Evolutionary conservation across 1,284 basidiomycete genomes (phyloP), one percentile per base, ranked within the genome.

Genomic region (Sutorius eximius): DNA sequence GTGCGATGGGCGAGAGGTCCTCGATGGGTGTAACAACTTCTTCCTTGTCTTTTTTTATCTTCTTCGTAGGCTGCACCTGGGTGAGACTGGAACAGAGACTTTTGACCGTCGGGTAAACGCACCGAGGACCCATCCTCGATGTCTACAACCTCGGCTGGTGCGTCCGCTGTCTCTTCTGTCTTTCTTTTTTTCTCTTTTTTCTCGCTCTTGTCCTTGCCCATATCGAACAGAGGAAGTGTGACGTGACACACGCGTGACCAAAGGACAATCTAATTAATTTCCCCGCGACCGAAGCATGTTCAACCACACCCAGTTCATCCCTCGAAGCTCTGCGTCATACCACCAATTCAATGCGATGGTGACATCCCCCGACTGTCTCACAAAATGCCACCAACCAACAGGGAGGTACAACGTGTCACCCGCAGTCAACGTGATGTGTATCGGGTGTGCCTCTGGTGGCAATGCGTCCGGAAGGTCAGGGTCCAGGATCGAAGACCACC

Each of bases 381-480:
- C 93, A 66, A 89, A 82, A 70, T 96, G 94, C 86, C 89, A 96
- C 94, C 94, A 96, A 0, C 91, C 87, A 2, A 88, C 83, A 18
- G 93, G 94, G 27, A 96, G 81, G 71, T 93, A 95, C n/a, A 96
- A 71, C 1, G 88, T 86, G 60, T 95, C 88, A 2, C 94, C 93
- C 16, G 81, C 79, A 8, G 73, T 61, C 6, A 96, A 68, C 0
- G 80, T 82, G 22, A 95, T 78, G 5, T 78, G 73, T 42, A 93
- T 78, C 0, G 91, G 85, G 51, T 82, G 80, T 0, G 85, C 80
- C 32, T 78, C 78, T 0, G 70, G 61, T 7, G 81, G 80, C 18
- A 85, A 69, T 8, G 73, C 71, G 7, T 68, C 73, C 18, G 73
- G 73, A 44, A 69, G 63, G 41, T 75, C 73, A 5, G 88, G 88